Conservation (phyloP, 345 rosid species). For the Eutrema japonicum region DNA sequence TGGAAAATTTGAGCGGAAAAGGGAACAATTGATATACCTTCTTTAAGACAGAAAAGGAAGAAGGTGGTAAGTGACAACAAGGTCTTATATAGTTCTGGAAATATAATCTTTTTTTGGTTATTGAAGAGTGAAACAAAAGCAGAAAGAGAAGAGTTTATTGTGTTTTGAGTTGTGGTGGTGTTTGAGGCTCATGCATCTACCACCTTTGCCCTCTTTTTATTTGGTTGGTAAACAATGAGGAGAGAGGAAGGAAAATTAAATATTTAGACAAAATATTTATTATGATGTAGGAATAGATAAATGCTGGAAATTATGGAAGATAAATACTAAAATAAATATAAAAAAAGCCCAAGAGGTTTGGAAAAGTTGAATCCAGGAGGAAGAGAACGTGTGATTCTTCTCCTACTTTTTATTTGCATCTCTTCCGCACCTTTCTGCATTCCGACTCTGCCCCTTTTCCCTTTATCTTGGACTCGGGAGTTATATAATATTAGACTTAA, state of each 20-base stretch:
- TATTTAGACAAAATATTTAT: constrained; percentile 11
- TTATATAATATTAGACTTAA: no score
- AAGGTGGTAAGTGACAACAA: constrained; percentile 45
- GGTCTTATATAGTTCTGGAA: constrained; percentile 32
- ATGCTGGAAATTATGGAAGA: constrained; percentile 7
- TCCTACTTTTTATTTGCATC: constrained; percentile 1
- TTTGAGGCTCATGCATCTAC: constrained; percentile 75
- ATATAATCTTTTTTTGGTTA: not conserved
- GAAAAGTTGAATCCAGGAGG: constrained; percentile 24
- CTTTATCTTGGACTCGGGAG: constrained; percentile 39
- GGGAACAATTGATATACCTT: constrained; percentile 35
- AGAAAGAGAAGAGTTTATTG: constrained; percentile 14
- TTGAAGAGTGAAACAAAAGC: not conserved
- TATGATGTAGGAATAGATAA: constrained; percentile 5
- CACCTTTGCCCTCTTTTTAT: constrained; percentile 54
- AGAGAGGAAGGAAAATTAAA: constrained; percentile 23
- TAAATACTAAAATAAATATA: not conserved
- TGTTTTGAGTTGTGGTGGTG: constrained; percentile 42
- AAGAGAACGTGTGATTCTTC: constrained; percentile 30
- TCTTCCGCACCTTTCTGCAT: not conserved
- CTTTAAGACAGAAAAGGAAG: constrained; percentile 28
- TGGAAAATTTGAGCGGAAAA: constrained; percentile 28
- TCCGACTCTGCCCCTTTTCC: constrained; percentile 38
- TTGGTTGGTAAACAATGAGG: constrained; percentile 46
- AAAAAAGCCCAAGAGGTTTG: constrained; percentile 22